These are phyloP conservation scores for Fusarium penzigii DNA, from an alignment of 2,329 filamentous ascomycete species.

Conservation along the genomic window DNA sequence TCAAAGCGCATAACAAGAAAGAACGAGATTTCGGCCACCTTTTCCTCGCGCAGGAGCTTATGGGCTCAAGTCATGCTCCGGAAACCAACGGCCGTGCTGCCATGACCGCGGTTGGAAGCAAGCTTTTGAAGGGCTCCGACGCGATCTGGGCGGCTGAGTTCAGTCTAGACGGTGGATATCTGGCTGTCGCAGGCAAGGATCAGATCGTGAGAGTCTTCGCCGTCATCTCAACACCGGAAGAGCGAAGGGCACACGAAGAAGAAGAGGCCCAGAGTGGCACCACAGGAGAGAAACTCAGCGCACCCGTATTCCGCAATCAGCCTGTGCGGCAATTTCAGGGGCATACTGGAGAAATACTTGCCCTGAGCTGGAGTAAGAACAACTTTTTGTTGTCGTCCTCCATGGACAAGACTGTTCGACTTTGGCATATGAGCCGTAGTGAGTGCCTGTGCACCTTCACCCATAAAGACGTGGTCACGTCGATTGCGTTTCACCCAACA, in stretches of 20 bases:
- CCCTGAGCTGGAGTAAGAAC: constrained; percentile 98
- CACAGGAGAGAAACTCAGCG: constrained; percentile 68
- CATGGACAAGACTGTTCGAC: constrained; percentile 94
- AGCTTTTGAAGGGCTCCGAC: constrained; percentile 50
- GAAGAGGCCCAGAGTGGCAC: constrained; percentile 45
- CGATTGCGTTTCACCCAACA: constrained; percentile 88
- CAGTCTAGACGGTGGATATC: constrained; percentile 85
- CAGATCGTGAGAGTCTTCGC: constrained; percentile 84
- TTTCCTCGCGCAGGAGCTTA: constrained; percentile 91
- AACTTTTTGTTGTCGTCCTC: constrained; percentile 94
- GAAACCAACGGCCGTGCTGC: constrained; percentile 32
- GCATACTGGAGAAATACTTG: constrained; percentile 83
- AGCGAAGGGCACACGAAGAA: constrained; percentile 72
- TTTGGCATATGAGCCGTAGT: constrained; percentile 85
- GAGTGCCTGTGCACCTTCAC: constrained; percentile 94
- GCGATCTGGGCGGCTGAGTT: constrained; percentile 94
- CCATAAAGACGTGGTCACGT: constrained; percentile 93
- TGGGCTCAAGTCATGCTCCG: constrained; percentile 51
- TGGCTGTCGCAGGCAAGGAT: constrained; percentile 92
- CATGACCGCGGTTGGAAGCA: constrained; percentile 42
- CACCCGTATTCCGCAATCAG: constrained; percentile 83
- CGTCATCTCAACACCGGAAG: constrained; percentile 79
- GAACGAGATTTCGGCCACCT: constrained; percentile 79
- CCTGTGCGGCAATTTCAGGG: constrained; percentile 79
- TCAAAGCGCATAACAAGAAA: constrained; percentile 79